These are phyloP conservation scores for Knoxia roxburghii DNA, from an alignment of 257 asterid species.

Conservation along the genomic window DNA sequence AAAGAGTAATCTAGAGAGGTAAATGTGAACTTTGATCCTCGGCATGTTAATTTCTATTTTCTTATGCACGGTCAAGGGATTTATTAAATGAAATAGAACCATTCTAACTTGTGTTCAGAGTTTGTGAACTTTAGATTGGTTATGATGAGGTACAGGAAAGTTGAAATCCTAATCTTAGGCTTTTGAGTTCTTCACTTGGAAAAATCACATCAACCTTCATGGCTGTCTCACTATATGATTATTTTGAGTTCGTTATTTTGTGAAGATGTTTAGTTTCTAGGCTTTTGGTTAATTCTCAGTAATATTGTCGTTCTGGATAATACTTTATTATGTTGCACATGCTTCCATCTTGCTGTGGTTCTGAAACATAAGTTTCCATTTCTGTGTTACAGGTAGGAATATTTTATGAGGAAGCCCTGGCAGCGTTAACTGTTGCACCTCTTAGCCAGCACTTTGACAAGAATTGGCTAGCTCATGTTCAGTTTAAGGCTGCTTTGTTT, in stretches of 20 bases:
- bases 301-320: too few relatives aligned
- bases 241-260: not conserved
- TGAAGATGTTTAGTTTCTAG: too few relatives aligned
- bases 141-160: not conserved
- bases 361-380: slow-evolving; percentile 10
- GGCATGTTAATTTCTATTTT: not conserved
- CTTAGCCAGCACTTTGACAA: slow-evolving; percentile 87
- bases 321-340: too few relatives aligned
- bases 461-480: slow-evolving; percentile 88
- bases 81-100: not conserved
- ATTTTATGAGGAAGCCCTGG: slow-evolving; percentile 88
- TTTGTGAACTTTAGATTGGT: not conserved
- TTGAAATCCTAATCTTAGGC: slow-evolving; percentile 1
- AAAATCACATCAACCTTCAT: not conserved
- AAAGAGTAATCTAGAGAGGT: not conserved
- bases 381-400: slow-evolving; percentile 57
- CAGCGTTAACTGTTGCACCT: slow-evolving; percentile 65
- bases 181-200: not conserved
- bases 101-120: not conserved
- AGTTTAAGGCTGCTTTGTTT: slow-evolving; percentile 87
- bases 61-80: not conserved
- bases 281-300: too few relatives aligned
- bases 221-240: not conserved
- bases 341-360: too few relatives aligned
- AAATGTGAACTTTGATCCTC: not conserved